A percentile compares a stretch with the other conserved stretches of the same genome.
These are phyloP conservation scores for Sporisorium iseilematis-ciliati DNA, from an alignment of 1,284 basidiomycete genomes.

Conservation along the genomic window DNA sequence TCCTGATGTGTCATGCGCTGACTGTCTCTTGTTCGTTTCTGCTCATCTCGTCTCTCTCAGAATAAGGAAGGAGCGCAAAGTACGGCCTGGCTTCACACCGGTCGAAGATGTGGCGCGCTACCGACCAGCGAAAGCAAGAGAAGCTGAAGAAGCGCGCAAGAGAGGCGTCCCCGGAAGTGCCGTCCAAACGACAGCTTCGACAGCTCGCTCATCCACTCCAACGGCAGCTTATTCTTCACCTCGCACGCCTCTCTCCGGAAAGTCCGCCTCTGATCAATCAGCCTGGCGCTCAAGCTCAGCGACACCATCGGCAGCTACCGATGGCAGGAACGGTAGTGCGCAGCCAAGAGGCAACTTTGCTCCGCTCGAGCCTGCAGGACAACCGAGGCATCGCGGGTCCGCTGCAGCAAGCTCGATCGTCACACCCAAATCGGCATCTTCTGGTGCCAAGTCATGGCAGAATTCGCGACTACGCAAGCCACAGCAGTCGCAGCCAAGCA, in stretches of 20 bases:
- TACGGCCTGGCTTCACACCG: conserved; percentile 92
- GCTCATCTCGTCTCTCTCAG: conserved; percentile 71
- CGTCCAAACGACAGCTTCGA: neutral
- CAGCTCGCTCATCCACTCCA: neutral
- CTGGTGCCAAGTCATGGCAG: conserved; percentile 14
- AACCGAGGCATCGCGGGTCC: neutral
- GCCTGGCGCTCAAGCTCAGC: conserved; percentile 13
- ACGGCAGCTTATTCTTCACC: neutral
- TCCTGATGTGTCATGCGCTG: too few relatives aligned
- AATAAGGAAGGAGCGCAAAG: conserved; percentile 86
- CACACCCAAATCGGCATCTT: neutral
- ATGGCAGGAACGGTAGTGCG: neutral
- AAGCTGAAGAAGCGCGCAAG: conserved; percentile 39
- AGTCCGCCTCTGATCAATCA: neutral
- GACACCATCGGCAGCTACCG: conserved; percentile 1
- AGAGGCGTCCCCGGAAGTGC: conserved; percentile 17
- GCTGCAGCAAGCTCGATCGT: neutral
- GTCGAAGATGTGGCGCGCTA: conserved; percentile 91
- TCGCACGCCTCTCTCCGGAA: neutral
- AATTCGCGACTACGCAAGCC: conserved; percentile 36
- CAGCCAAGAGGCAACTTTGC: conserved; percentile 17
- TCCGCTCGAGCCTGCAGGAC: conserved; percentile 5
- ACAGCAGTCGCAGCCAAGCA: neutral
- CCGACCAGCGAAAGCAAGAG: conserved; percentile 70
- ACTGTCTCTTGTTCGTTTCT: neutral